phyloP scores from a whole-genome alignment of 352 stramenopile genomes.

The Aphanomyces cochlioides region DNA sequence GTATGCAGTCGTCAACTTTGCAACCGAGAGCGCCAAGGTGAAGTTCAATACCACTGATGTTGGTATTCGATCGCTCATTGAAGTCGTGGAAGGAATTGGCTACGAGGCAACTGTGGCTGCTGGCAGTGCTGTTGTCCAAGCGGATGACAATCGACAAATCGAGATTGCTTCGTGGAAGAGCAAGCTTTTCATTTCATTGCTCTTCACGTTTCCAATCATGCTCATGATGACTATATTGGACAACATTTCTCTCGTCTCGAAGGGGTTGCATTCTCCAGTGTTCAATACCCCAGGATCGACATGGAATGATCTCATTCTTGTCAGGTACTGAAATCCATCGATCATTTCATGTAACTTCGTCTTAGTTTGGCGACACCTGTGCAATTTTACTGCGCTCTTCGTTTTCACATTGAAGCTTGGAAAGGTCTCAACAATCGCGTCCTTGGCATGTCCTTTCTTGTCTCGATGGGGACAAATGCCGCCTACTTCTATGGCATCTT shows the following conservation, averaged over 20 bases:
- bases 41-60: conserved; percentile 73
- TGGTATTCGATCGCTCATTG: conserved; percentile 76
- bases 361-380: conserved; percentile 89
- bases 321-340: conserved; percentile 34
- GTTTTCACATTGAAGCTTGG: conserved; percentile 94
- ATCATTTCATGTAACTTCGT: conserved; percentile 31
- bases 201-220: conserved; percentile 93
- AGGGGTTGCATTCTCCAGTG: conserved; percentile 47
- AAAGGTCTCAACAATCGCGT: conserved; percentile 86
- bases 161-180: conserved; percentile 76
- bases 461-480: conserved; percentile 94
- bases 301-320: conserved; percentile 72
- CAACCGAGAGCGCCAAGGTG: conserved; percentile 80
- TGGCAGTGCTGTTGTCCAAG: conserved; percentile 49
- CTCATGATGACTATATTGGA: conserved; percentile 89
- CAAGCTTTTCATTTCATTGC: conserved; percentile 81
- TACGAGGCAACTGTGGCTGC: conserved; percentile 80
- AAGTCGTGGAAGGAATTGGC: conserved; percentile 85
- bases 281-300: conserved; percentile 50
- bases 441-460: conserved; percentile 96
- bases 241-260: conserved; percentile 60
- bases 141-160: conserved; percentile 74
- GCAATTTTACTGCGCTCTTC: conserved; percentile 90
- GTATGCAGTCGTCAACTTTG: conserved; percentile 77
- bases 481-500: conserved; percentile 95